Evolutionary conservation across 1,284 basidiomycete genomes (phyloP).

Genomic region (Ustilago sp.): DNA sequence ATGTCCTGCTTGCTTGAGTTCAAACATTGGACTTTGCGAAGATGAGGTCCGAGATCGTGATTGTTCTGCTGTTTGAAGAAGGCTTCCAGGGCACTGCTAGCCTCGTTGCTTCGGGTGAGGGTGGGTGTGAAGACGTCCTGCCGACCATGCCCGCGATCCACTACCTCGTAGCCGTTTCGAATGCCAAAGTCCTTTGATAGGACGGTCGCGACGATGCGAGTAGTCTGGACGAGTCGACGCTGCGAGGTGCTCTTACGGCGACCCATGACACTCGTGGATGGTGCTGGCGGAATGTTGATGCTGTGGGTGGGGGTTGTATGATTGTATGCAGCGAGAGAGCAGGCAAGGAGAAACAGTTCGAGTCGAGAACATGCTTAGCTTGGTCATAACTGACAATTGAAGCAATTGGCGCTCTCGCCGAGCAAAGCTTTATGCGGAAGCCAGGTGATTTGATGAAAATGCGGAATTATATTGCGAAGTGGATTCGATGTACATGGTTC

Average conservation of each 20-base stretch:
- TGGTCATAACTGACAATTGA: too few relatives aligned
- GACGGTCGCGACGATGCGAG: constrained; percentile 13
- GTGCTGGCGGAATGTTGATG: too few relatives aligned
- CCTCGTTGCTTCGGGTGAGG: background rate
- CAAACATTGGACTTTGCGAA: background rate
- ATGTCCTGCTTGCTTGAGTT: background rate
- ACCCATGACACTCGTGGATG: background rate
- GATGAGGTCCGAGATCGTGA: too few relatives aligned
- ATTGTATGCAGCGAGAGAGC: background rate
- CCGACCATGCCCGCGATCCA: background rate
- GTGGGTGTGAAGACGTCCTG: too few relatives aligned
- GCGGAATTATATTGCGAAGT: background rate
- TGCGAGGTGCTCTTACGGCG: background rate
- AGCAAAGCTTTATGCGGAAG: constrained; percentile 6
- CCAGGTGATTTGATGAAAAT: background rate
- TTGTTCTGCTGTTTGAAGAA: constrained; percentile 10
- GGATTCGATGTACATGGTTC: background rate
- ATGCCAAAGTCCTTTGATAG: constrained; percentile 30
- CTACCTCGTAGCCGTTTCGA: constrained; percentile 24
- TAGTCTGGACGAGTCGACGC: constrained; percentile 20
- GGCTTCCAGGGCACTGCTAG: background rate
- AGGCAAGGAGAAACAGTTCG: too few relatives aligned
- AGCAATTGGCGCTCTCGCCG: background rate
- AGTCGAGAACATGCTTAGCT: too few relatives aligned
- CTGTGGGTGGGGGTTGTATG: background rate